phyloP scores from a whole-genome alignment of 495 filamentous ascomycete genomes.

The Amniculicola lignicola region DNA sequence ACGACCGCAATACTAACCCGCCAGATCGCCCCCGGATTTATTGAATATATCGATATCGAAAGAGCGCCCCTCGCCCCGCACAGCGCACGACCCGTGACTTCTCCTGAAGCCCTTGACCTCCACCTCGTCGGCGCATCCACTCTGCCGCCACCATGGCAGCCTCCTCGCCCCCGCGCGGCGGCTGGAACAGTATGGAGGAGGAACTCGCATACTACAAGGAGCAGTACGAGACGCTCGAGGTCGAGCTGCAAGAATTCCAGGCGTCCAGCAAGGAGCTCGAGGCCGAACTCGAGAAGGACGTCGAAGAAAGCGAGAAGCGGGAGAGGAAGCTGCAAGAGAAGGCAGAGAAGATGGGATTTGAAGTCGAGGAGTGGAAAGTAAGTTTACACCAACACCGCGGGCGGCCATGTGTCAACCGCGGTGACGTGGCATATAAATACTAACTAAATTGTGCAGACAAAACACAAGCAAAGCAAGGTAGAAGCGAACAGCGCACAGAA shows the following conservation, averaged over 20 bases:
- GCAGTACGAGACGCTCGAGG: constrained; percentile 90
- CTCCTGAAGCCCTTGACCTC: constrained; percentile 11
- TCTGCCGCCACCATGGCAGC: constrained; percentile 28
- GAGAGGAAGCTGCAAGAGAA: constrained; percentile 83
- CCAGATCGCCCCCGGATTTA: too few species aligned
- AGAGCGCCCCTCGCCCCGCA: too few species aligned
- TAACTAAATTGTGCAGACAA: constrained; percentile 58
- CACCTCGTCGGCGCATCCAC: too few species aligned
- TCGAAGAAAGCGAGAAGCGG: constrained; percentile 91
- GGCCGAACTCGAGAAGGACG: constrained; percentile 90
- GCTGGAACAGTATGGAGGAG: constrained; percentile 52
- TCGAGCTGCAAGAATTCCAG: constrained; percentile 92
- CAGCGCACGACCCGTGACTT: constrained; percentile 5
- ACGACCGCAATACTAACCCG: too few species aligned
- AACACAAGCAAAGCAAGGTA: constrained; percentile 90
- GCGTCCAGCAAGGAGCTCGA: constrained; percentile 90
- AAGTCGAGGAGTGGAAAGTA: constrained; percentile 99
- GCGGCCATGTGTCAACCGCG: neutral
- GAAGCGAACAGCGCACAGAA: constrained; percentile 82
- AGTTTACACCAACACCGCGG: constrained; percentile 27
- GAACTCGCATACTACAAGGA: constrained; percentile 89
- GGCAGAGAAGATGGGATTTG: constrained; percentile 75
- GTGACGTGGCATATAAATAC: constrained; percentile 4
- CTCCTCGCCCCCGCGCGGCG: constrained; percentile 38
- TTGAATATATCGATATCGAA: too few species aligned